These are phyloP conservation scores for Cladophialophora bantiana DNA, from an alignment of 2,329 filamentous ascomycete genomes.

Conservation along the genomic window DNA sequence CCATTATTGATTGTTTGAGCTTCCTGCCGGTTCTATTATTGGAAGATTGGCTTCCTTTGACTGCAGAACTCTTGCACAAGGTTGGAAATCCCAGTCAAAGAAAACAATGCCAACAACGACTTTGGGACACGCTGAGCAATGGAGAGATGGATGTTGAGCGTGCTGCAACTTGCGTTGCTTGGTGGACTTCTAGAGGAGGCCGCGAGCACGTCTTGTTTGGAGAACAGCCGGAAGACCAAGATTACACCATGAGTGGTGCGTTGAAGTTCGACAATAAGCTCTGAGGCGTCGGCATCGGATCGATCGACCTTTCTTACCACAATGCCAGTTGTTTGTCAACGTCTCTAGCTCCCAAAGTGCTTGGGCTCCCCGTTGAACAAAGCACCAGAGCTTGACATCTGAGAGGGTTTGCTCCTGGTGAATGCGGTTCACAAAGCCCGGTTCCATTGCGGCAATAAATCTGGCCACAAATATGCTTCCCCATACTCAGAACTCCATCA, in stretches of 20 bases:
- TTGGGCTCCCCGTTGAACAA: not conserved
- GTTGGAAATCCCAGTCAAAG: slow-evolving; percentile 69
- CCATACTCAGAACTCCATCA: not conserved
- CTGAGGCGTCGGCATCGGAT: slow-evolving; percentile 43
- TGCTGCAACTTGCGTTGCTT: slow-evolving; percentile 77
- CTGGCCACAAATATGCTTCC: not conserved
- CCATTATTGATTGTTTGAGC: slow-evolving; percentile 79
- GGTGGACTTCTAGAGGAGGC: slow-evolving; percentile 78
- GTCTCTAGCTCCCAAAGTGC: not conserved
- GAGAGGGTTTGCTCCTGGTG: slow-evolving; percentile 5
- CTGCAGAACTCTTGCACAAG: slow-evolving; percentile 70
- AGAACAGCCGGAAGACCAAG: slow-evolving; percentile 43
- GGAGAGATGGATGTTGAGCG: slow-evolving; percentile 91
- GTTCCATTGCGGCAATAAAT: not conserved
- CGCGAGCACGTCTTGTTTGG: slow-evolving; percentile 63
- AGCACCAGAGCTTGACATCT: not conserved
- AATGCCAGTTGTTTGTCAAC: slow-evolving; percentile 6
- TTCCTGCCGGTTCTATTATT: slow-evolving; percentile 73
- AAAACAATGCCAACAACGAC: slow-evolving; percentile 70
- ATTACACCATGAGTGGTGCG: slow-evolving; percentile 64
- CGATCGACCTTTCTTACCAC: not conserved
- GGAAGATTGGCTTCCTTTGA: slow-evolving; percentile 79
- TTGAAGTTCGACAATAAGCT: slow-evolving; percentile 59
- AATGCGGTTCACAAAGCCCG: slow-evolving; percentile 5
- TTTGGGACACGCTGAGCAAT: slow-evolving; percentile 79